Conservation (phyloP, 1,284 basidiomycete genomes). For the Boletus smithii region DNA sequence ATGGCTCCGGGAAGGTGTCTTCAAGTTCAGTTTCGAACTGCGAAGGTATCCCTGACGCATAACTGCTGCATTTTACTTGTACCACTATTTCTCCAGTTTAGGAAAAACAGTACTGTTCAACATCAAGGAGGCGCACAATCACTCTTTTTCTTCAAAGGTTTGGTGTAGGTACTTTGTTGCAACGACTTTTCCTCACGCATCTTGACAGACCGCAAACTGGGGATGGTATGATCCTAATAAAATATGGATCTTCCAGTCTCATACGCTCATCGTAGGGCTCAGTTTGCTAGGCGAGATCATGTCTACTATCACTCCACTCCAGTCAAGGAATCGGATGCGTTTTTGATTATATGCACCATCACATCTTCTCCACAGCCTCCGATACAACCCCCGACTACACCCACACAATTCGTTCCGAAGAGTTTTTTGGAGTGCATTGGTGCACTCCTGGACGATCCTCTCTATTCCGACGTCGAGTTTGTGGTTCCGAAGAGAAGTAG, state of each 20-base stretch:
- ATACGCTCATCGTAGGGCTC: conserved; percentile 50
- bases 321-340: conserved; percentile 60
- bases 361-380: conserved; percentile 64
- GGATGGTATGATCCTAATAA: conserved; percentile 55
- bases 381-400: conserved; percentile 40
- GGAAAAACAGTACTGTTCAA: conserved; percentile 53
- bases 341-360: conserved; percentile 79
- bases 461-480: conserved; percentile 82
- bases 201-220: conserved; percentile 72
- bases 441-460: conserved; percentile 70
- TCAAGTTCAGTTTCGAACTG: conserved; percentile 83
- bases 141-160: conserved; percentile 79
- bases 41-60: conserved; percentile 48
- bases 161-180: neutral
- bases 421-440: conserved; percentile 68
- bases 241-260: conserved; percentile 1
- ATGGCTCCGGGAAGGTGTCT: conserved; percentile 82
- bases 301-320: conserved; percentile 63
- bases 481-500: conserved; percentile 54
- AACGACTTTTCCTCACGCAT: conserved; percentile 10
- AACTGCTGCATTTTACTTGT: neutral
- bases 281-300: conserved; percentile 73
- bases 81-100: conserved; percentile 35
- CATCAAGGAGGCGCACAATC: conserved; percentile 78
- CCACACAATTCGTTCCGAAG: conserved; percentile 57